Conservation (phyloP, 163 green algal species). For the Chlamydomonas reinhardtii region DNA sequence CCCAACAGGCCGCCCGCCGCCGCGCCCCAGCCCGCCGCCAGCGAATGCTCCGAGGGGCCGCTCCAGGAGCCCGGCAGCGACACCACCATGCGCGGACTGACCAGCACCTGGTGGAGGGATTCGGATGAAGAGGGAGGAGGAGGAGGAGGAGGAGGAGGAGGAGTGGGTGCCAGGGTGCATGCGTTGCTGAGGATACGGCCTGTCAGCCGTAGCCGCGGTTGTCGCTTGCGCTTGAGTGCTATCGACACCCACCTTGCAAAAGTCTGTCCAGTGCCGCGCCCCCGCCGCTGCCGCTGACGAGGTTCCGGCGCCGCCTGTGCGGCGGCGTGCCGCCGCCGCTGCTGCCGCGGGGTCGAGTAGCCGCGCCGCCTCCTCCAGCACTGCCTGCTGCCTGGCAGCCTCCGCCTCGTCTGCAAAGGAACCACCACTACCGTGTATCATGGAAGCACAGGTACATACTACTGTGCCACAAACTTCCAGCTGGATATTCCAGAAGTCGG, state of each 20-base stretch:
- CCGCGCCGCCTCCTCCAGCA: conserved; percentile 57
- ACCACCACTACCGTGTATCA: too few species aligned
- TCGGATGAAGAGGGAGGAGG: too few species aligned
- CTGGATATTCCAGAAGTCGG: too few species aligned
- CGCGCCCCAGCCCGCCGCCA: conserved; percentile 61
- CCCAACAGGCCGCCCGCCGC: conserved; percentile 41
- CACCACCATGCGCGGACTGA: conserved; percentile 65
- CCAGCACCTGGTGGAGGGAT: conserved; percentile 43
- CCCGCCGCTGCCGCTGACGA: conserved; percentile 33
- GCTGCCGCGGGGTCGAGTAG: conserved; percentile 48
- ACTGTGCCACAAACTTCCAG: too few species aligned
- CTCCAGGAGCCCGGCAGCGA: conserved; percentile 73
- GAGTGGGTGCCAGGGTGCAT: too few species aligned
- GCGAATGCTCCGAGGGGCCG: conserved; percentile 43
- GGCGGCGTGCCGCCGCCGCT: neutral
- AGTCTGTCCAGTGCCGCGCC: conserved; percentile 78
- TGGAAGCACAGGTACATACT: too few species aligned
- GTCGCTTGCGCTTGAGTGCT: too few species aligned
- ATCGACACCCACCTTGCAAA: conserved; percentile 64
- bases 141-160: too few species aligned
- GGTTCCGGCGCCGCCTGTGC: conserved; percentile 48
- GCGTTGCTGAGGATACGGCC: too few species aligned
- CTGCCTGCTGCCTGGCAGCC: conserved; percentile 33
- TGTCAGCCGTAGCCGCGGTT: too few species aligned
- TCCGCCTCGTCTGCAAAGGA: conserved; percentile 22